Evolutionary conservation across 768 basidiomycete genomes (phyloP), one percentile per base, ranked within the genome.

Genomic region (Lactifluus rugatus): DNA sequence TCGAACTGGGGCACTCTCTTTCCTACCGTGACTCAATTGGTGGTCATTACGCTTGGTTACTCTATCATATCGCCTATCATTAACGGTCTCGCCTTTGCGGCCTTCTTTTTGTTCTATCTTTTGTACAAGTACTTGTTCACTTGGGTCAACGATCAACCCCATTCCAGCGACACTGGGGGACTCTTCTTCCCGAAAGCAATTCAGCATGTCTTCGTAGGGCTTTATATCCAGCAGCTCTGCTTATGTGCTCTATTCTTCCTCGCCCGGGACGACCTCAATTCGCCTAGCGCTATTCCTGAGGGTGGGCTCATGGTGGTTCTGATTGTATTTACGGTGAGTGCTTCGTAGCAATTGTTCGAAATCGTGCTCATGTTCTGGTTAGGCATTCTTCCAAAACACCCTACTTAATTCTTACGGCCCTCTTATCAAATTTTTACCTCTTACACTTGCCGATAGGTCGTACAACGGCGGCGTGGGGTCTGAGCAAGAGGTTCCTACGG

Each of bases 131-230:
- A 71, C 57, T 62, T 67, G 19, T 71, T 71, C 66, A 58, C 67
- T 17, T 72, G 71, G 71, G 83, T 81, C 57, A 81, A 82, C 65
- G 84, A 89, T 54, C 86, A 91, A 68, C 80, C 84, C 5, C 70
- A 77, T 0, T 71, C 77, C 5, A 74, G 74, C 49, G 93, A 95
- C 56, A 95, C 93, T 0, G 94, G 95, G 36, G 95, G 95, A 0
- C 69, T 89, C 50, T 98, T 96, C 77, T 97, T 93, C 78, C 93
- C 93, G n/a, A 89, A 85, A 70, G 95, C 95, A 4, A 81, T 98
- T 32, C 84, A 89, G 49, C 95, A 98, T 67, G 68, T 95, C 23
- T 96, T 98, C 62, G 91, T 93, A 23, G 95, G 94, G 1, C 65
- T 98, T 69, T 99, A 99, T 68, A 77, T 99, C 46, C 82, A 93